Evolutionary conservation across 768 basidiomycete species (phyloP).

Genomic region (Termitomyces sp.): DNA sequence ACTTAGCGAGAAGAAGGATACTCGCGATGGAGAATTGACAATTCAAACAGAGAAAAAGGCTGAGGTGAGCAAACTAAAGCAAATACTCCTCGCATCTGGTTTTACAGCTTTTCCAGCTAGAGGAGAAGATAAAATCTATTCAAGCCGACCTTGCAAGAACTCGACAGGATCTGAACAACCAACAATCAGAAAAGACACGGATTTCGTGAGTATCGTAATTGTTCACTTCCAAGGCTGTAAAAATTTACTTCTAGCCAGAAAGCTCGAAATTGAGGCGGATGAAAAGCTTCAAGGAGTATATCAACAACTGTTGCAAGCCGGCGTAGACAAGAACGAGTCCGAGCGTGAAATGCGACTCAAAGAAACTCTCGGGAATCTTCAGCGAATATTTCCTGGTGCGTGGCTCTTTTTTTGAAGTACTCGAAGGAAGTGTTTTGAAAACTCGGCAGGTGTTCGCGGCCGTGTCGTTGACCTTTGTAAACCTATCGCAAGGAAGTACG

Average conservation of each 20-base stretch:
- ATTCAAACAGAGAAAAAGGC: slow-evolving; percentile 44
- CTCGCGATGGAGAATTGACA: slow-evolving; percentile 48
- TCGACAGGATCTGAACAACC: slow-evolving; percentile 78
- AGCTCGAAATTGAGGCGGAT: slow-evolving; percentile 86
- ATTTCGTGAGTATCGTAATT: slow-evolving; percentile 52
- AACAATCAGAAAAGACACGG: slow-evolving; percentile 75
- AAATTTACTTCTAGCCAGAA: slow-evolving; percentile 37
- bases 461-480: slow-evolving; percentile 93
- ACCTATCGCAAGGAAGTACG: slow-evolving; percentile 88
- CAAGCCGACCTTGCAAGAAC: slow-evolving; percentile 57
- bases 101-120: slow-evolving; percentile 36
- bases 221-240: not conserved
- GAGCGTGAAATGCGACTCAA: slow-evolving; percentile 81
- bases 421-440: not conserved
- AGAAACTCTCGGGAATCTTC: slow-evolving; percentile 78
- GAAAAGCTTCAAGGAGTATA: slow-evolving; percentile 84
- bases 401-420: not conserved
- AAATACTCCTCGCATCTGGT: not conserved
- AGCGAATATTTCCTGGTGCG: slow-evolving; percentile 84
- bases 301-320: slow-evolving; percentile 82
- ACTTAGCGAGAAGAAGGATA: slow-evolving; percentile 50
- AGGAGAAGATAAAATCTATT: slow-evolving; percentile 49
- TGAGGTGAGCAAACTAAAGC: slow-evolving; percentile 38
- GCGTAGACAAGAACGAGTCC: slow-evolving; percentile 81
- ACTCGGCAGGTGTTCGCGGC: slow-evolving; percentile 73